Percentiles rank a stretch among this genome's conserved stretches.
Conservation (phyloP, 805 yeast species). For the Metahyphopichia silvanorum region DNA sequence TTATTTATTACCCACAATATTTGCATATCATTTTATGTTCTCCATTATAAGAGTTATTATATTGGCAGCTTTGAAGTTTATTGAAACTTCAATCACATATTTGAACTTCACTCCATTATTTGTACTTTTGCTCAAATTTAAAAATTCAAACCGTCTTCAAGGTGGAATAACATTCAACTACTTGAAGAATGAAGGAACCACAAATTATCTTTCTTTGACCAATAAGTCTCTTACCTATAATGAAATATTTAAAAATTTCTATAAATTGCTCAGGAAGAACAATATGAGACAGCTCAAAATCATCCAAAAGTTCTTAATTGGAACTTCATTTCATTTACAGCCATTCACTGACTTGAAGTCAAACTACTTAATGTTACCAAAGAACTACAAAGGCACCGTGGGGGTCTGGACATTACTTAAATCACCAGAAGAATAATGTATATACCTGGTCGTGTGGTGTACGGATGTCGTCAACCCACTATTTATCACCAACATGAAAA, state of each 20-base stretch:
- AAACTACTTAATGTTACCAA: constrained; percentile 35
- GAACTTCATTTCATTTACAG: constrained; percentile 22
- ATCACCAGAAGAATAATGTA: background rate
- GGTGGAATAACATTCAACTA: constrained; percentile 45
- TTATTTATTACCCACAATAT: constrained; percentile 80
- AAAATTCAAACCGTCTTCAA: constrained; percentile 67
- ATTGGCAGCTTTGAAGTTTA: constrained; percentile 43
- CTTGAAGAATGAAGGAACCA: constrained; percentile 8
- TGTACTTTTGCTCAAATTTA: constrained; percentile 71
- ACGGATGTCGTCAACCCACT: background rate
- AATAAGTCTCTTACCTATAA: constrained; percentile 36
- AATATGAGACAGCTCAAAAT: constrained; percentile 20
- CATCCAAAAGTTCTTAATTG: constrained; percentile 21
- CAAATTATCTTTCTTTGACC: constrained; percentile 26
- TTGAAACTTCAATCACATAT: constrained; percentile 60
- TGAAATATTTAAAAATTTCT: constrained; percentile 33
- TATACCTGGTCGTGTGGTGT: no score
- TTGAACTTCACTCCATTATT: constrained; percentile 86
- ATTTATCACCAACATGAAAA: background rate
- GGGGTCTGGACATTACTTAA: constrained; percentile 20
- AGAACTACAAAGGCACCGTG: constrained; percentile 21
- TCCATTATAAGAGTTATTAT: constrained; percentile 55
- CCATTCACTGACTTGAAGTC: constrained; percentile 23
- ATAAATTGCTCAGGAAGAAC: constrained; percentile 24
- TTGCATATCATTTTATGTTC: constrained; percentile 79